Evolutionary conservation across 768 basidiomycete genomes (phyloP).

Genomic region (Phaeotremella fagi): DNA sequence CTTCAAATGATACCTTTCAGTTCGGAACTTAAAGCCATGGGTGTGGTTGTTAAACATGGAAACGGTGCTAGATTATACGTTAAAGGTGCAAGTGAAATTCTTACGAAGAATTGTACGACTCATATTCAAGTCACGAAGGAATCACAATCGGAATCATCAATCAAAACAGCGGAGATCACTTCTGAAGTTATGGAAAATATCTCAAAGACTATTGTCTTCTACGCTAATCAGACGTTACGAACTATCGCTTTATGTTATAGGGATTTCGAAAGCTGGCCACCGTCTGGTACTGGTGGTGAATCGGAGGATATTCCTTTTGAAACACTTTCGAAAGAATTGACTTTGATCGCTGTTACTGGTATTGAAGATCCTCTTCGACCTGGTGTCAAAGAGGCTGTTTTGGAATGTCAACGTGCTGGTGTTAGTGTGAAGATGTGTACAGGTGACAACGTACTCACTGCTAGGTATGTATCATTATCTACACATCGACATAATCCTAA

Average conservation of each 20-base stretch:
- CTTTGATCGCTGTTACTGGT: slow-evolving; percentile 81
- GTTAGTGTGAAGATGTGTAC: slow-evolving; percentile 98
- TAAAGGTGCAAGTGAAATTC: slow-evolving; percentile 92
- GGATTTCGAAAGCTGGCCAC: slow-evolving; percentile 84
- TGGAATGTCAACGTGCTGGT: slow-evolving; percentile 79
- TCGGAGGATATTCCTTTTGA: slow-evolving; percentile 54
- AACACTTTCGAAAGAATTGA: slow-evolving; percentile 65
- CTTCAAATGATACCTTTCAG: slow-evolving; percentile 91
- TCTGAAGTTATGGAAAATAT: slow-evolving; percentile 73
- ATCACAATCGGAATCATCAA: slow-evolving; percentile 49
- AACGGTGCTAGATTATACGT: slow-evolving; percentile 64
- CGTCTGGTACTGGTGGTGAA: slow-evolving; percentile 43
- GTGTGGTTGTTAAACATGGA: slow-evolving; percentile 67
- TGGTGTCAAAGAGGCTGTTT: slow-evolving; percentile 83
- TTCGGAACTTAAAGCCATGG: slow-evolving; percentile 91
- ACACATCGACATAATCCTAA: not conserved
- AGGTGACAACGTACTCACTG: slow-evolving; percentile 81
- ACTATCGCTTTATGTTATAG: slow-evolving; percentile 92
- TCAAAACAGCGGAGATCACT: slow-evolving; percentile 62
- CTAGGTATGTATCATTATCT: slow-evolving; percentile 18
- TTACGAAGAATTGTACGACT: slow-evolving; percentile 66
- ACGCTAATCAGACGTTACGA: slow-evolving; percentile 90
- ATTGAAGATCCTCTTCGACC: slow-evolving; percentile 93
- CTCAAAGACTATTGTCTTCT: slow-evolving; percentile 85
- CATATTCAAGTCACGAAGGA: slow-evolving; percentile 65